phyloP scores from a whole-genome alignment of 1,284 basidiomycete species.

The Apiotrichum gamsii region DNA sequence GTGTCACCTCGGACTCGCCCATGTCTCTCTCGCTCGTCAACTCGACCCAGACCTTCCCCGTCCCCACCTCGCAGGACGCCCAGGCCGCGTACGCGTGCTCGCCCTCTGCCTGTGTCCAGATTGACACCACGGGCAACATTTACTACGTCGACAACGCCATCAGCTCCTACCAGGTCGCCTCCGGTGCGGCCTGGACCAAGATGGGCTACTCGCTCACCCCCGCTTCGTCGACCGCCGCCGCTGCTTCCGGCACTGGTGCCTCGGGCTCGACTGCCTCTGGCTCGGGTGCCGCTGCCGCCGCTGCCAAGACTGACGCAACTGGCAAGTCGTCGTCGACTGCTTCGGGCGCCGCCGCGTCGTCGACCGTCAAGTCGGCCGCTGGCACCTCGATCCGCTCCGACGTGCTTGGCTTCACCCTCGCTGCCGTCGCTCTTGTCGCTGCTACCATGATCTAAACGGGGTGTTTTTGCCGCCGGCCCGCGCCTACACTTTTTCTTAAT shows the following conservation, averaged over 20 bases:
- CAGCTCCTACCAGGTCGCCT: slow-evolving; percentile 39
- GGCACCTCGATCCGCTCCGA: not conserved
- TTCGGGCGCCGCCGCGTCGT: not conserved
- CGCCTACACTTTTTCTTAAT: too few relatives aligned
- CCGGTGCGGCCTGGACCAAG: slow-evolving; percentile 41
- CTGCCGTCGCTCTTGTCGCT: not conserved
- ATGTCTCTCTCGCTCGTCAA: slow-evolving; percentile 53
- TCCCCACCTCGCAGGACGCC: slow-evolving; percentile 62
- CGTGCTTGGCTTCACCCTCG: not conserved
- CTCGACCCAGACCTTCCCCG: slow-evolving; percentile 64
- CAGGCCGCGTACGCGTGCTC: slow-evolving; percentile 67
- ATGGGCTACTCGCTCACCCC: slow-evolving; percentile 34
- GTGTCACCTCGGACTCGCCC: slow-evolving; percentile 30
- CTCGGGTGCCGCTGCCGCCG: not conserved
- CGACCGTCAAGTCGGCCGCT: not conserved
- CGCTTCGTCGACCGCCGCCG: slow-evolving; percentile 13
- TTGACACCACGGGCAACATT: slow-evolving; percentile 61
- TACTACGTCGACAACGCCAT: slow-evolving; percentile 61
- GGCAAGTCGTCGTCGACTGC: not conserved
- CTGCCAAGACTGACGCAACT: not conserved
- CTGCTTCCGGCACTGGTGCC: slow-evolving; percentile 12
- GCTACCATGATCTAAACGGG: not conserved
- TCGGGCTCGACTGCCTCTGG: not conserved
- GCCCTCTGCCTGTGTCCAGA: slow-evolving; percentile 64
- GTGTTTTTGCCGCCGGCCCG: not conserved